phyloP scores from a whole-genome alignment of 2,329 filamentous ascomycete genomes.

The Madurella fahalii region DNA sequence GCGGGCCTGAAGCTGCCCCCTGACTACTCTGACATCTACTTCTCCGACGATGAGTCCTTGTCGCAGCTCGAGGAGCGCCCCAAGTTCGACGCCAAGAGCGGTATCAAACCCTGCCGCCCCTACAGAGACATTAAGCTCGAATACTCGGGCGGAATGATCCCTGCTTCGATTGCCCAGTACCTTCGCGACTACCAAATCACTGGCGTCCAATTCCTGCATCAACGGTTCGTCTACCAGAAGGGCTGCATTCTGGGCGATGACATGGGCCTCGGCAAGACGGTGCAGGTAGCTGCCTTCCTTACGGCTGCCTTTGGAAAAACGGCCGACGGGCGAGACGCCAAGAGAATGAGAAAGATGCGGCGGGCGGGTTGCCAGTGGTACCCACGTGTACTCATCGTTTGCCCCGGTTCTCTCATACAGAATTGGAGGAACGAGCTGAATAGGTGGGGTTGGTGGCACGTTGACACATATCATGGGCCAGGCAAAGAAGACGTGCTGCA shows the following conservation, averaged over 20 bases:
- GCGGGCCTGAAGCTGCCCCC: constrained; percentile 74
- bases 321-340: constrained; percentile 77
- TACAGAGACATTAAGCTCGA: constrained; percentile 73
- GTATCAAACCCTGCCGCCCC: constrained; percentile 60
- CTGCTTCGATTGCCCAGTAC: constrained; percentile 85
- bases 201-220: constrained; percentile 80
- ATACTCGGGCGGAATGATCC: constrained; percentile 75
- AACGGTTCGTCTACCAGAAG: constrained; percentile 84
- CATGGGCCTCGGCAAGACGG: constrained; percentile 96
- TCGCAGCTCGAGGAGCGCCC: constrained; percentile 61
- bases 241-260: constrained; percentile 92
- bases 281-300: constrained; percentile 91
- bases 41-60: constrained; percentile 59
- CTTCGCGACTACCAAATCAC: constrained; percentile 87
- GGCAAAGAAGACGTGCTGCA: constrained; percentile 66
- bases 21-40: constrained; percentile 68
- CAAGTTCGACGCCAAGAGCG: constrained; percentile 51
- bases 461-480: constrained; percentile 73
- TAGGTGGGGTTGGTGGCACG: constrained; percentile 94
- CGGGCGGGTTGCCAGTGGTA: constrained; percentile 67
- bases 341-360: constrained; percentile 83
- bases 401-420: constrained; percentile 79
- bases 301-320: constrained; percentile 92
- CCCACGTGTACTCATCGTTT: constrained; percentile 77
- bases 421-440: constrained; percentile 88